A percentile compares a stretch with the other conserved stretches of the same genome.
phyloP scores from a whole-genome alignment of 768 basidiomycete genomes.

The Leccinum fibrillosum region DNA sequence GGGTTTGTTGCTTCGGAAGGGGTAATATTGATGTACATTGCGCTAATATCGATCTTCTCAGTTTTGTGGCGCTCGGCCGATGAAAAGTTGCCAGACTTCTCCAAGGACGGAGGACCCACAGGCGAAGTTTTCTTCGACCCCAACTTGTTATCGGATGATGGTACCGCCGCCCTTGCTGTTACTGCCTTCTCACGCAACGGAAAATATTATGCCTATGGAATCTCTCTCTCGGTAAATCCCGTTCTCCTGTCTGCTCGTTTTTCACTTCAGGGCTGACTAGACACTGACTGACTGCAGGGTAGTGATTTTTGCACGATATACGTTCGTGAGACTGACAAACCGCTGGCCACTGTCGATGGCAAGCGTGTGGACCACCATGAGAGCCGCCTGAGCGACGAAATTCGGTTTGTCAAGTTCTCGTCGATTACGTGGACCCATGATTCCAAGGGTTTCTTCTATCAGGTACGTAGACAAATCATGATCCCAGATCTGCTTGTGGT shows the following conservation, averaged over 20 bases:
- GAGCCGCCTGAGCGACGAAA: conserved; percentile 57
- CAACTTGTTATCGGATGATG: conserved; percentile 70
- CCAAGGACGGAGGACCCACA: conserved; percentile 38
- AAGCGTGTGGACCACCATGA: conserved; percentile 42
- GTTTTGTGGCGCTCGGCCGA: conserved; percentile 63
- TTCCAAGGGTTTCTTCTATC: conserved; percentile 83
- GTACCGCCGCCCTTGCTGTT: conserved; percentile 60
- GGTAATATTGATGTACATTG: background rate
- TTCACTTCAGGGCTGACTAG: conserved; percentile 1
- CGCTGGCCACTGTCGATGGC: conserved; percentile 44
- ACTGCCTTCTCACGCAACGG: conserved; percentile 64
- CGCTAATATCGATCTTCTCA: conserved; percentile 19
- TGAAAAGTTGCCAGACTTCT: conserved; percentile 51
- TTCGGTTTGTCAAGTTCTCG: conserved; percentile 78
- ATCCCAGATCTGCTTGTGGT: background rate
- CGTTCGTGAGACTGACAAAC: conserved; percentile 58
- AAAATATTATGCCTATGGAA: conserved; percentile 73
- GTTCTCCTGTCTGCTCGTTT: background rate
- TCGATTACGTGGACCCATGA: conserved; percentile 71
- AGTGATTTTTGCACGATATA: conserved; percentile 73
- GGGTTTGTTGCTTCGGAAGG: conserved; percentile 21
- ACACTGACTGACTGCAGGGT: conserved; percentile 42
- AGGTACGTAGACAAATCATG: conserved; percentile 34
- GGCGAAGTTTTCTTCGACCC: conserved; percentile 82
- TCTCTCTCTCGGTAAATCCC: conserved; percentile 61